Evolutionary conservation across 169 alveolate species (phyloP).

Genomic region (Plasmodium cynomolgi): DNA sequence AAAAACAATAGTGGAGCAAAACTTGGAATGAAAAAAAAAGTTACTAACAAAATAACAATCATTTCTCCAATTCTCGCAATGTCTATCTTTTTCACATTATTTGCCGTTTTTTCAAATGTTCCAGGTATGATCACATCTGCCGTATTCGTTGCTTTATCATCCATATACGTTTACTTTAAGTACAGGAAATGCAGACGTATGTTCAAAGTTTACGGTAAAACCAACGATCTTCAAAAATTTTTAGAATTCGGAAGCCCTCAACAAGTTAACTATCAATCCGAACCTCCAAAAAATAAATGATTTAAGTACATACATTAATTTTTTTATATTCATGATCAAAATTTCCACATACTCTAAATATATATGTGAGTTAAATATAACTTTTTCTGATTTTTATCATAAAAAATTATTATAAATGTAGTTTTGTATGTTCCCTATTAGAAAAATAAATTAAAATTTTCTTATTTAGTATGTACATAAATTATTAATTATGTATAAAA

Average conservation of each 20-base stretch:
- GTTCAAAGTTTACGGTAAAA: slow-evolving; percentile 8
- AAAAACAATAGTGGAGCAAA: background rate
- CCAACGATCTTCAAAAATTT: background rate
- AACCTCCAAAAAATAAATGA: background rate
- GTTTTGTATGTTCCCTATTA: background rate
- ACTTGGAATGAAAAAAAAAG: background rate
- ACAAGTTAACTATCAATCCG: background rate
- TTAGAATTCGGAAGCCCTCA: background rate
- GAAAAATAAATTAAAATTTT: background rate
- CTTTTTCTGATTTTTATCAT: background rate
- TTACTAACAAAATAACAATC: background rate
- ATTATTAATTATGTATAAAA: background rate
- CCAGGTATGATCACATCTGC: background rate
- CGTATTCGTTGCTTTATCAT: background rate
- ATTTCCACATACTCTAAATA: background rate
- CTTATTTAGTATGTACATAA: background rate
- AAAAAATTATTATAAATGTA: background rate
- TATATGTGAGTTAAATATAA: background rate
- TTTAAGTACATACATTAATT: background rate
- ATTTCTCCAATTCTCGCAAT: background rate
- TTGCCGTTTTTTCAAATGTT: background rate
- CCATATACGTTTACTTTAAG: background rate
- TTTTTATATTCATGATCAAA: background rate
- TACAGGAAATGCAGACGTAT: slow-evolving; percentile 5
- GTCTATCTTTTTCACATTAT: background rate